Percentiles rank a stretch among this genome's conserved stretches.
Conservation (phyloP, 768 basidiomycete genomes). For the Astraeus odoratus region DNA sequence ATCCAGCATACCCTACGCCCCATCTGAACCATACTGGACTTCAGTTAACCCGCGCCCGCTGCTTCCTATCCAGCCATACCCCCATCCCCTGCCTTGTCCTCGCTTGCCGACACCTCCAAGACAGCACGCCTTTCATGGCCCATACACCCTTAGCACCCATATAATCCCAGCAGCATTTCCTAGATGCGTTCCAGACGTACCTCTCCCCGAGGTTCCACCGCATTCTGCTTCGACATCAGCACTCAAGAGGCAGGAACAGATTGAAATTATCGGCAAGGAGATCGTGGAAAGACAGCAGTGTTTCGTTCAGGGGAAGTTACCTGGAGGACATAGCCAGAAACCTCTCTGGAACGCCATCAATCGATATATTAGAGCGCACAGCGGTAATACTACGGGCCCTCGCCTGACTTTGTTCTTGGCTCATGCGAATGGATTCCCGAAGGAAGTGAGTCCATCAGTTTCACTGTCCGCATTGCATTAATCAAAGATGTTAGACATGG, state of each 20-base stretch:
- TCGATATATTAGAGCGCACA: constrained; percentile 46
- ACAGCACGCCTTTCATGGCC: constrained; percentile 13
- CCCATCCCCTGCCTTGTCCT: constrained; percentile 8
- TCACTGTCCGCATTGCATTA: not conserved
- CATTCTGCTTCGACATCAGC: constrained; percentile 1
- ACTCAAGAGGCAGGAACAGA: constrained; percentile 8
- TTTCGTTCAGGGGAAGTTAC: constrained; percentile 14
- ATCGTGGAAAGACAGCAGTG: constrained; percentile 11
- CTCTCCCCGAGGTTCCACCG: constrained; percentile 16
- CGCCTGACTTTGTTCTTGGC: constrained; percentile 69
- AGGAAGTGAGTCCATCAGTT: constrained; percentile 51
- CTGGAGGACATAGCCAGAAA: constrained; percentile 13
- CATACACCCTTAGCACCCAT: constrained; percentile 23
- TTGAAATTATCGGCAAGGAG: constrained; percentile 12
- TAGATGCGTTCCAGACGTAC: constrained; percentile 16
- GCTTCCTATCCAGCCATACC: constrained; percentile 6
- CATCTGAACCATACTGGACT: constrained; percentile 13
- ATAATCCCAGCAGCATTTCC: constrained; percentile 25
- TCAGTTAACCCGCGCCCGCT: constrained; percentile 19
- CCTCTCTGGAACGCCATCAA: constrained; percentile 68
- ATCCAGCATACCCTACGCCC: constrained; percentile 14
- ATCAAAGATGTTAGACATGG: constrained; percentile 53
- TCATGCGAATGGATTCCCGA: constrained; percentile 85
- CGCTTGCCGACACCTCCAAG: constrained; percentile 17
- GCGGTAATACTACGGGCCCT: not conserved